Base-by-base conservation (phyloP, 2,329 filamentous ascomycete species). In the Trichophyton mentagrophytes region DNA sequence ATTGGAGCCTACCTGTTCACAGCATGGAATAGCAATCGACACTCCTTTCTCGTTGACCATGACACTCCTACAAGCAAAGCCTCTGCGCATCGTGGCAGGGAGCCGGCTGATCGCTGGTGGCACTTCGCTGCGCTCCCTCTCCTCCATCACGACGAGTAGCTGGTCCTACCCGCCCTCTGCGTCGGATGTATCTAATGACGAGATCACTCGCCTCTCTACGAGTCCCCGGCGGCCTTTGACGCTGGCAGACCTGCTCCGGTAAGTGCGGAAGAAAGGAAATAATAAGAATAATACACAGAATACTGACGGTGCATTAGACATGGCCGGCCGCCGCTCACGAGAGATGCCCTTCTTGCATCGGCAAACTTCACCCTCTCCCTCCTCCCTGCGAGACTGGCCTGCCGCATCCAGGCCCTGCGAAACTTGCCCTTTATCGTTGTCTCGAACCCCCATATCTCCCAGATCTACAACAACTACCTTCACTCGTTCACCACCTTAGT, bases 351-450 rank as follows among this genome's bases (percentile, higher is more conserved):
- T 61, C 85, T 96, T 68, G 85, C 87, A 42, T 96, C 91, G 1
- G 93, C 93, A 64, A 96, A 96, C 77, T 97, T 97, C 77, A 95
- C 93, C 11, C 86, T 97, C 66, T 89, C 87, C 30, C 87, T 96
- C 59, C 85, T 97, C 8, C 93, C 93, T 13, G 88, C 93, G 57
- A 89, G 93, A 42, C 85, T 99, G 27, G 93, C 93, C 27, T 90
- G 95, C 72, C 89, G 93, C 61, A 95, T 99, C 65, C 89, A 96
- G 72, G 90, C 90, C 49, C 80, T 99, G 17, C 87, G 91, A 65
- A 96, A 95, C 71, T 83, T 99, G 7, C 93, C 93, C 0, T 99
- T 92, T 74, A 97, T 99, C 65, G 92, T 99, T 60, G 93, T 99
- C 27, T 91, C 92, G n/a, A 97, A 99, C 71, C 89, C 90, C 0